Conservation (phyloP, 1,284 basidiomycete species). For the Malassezia equina region DNA sequence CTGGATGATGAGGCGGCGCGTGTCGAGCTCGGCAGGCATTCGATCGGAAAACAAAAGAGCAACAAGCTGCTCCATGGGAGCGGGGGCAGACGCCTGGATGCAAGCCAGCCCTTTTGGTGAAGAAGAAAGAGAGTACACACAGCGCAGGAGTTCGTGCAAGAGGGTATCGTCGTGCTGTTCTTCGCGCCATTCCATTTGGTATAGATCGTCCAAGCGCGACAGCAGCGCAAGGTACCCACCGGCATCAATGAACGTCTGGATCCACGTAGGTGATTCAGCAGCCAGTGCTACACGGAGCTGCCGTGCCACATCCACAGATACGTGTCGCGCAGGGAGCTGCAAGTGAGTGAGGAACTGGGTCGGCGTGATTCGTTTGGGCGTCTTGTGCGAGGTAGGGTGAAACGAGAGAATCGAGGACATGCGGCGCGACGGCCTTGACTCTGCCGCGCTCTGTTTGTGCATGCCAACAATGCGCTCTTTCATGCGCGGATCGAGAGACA, state of each 20-base stretch:
- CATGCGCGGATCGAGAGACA: slow-evolving; percentile 4
- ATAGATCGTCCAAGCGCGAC: slow-evolving; percentile 75
- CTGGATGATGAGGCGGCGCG: slow-evolving; percentile 80
- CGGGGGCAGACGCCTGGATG: slow-evolving; percentile 68
- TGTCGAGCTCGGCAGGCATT: slow-evolving; percentile 83
- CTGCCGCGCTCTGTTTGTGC: neutral
- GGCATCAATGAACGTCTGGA: slow-evolving; percentile 70
- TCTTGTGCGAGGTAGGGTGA: neutral
- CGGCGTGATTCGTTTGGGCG: neutral
- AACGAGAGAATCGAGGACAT: neutral
- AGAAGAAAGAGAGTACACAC: slow-evolving; percentile 83
- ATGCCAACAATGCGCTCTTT: slow-evolving; percentile 2
- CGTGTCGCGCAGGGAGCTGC: neutral
- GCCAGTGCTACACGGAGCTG: slow-evolving; percentile 39
- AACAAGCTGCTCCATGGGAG: slow-evolving; percentile 73
- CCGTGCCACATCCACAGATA: slow-evolving; percentile 17
- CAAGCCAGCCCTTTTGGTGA: slow-evolving; percentile 64
- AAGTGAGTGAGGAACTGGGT: neutral
- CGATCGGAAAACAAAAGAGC: slow-evolving; percentile 86
- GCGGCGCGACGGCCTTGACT: neutral
- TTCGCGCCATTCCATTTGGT: slow-evolving; percentile 94
- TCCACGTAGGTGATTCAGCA: slow-evolving; percentile 59
- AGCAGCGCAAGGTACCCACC: slow-evolving; percentile 79
- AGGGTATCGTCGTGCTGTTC: slow-evolving; percentile 95
- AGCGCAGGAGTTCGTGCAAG: slow-evolving; percentile 79